Evolutionary conservation across 768 basidiomycete genomes (phyloP).

Genomic region (Sarcodon aspratus): DNA sequence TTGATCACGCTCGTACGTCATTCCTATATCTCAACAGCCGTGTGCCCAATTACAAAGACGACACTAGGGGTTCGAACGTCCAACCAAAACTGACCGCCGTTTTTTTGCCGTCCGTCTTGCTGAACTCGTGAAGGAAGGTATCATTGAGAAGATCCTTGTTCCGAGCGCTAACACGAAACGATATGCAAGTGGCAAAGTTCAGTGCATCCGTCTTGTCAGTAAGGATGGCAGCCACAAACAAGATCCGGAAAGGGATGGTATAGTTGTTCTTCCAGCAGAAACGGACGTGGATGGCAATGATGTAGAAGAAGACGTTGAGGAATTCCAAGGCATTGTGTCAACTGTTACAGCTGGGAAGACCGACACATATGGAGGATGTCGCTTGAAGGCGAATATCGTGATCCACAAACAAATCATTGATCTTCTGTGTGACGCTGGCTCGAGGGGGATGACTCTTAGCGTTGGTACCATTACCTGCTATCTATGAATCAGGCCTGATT

Average conservation of each 20-base stretch:
- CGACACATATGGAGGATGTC: too few species aligned
- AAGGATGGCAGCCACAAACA: constrained; percentile 20
- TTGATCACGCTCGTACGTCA: constrained; percentile 60
- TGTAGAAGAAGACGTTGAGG: constrained; percentile 22
- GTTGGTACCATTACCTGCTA: constrained; percentile 22
- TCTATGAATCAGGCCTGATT: background rate
- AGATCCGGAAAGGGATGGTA: background rate
- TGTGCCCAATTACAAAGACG: background rate
- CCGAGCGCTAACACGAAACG: constrained; percentile 41
- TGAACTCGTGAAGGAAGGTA: constrained; percentile 59
- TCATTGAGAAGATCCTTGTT: constrained; percentile 67
- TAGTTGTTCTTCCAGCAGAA: background rate
- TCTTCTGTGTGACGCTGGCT: constrained; percentile 56
- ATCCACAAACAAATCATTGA: constrained; percentile 76
- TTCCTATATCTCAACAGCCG: background rate
- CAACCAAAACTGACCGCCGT: constrained; percentile 67
- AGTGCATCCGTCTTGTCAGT: constrained; percentile 56
- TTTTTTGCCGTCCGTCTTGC: constrained; percentile 70
- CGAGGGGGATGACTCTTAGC: constrained; percentile 60
- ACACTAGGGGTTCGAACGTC: constrained; percentile 63
- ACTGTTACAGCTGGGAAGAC: too few species aligned
- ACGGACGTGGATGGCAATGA: constrained; percentile 19
- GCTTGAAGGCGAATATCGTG: constrained; percentile 47
- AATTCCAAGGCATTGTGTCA: too few species aligned
- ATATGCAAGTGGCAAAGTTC: constrained; percentile 31